These are phyloP conservation scores for Aspergillus sp. DNA, from an alignment of 2,329 filamentous ascomycete genomes.

Conservation along the genomic window DNA sequence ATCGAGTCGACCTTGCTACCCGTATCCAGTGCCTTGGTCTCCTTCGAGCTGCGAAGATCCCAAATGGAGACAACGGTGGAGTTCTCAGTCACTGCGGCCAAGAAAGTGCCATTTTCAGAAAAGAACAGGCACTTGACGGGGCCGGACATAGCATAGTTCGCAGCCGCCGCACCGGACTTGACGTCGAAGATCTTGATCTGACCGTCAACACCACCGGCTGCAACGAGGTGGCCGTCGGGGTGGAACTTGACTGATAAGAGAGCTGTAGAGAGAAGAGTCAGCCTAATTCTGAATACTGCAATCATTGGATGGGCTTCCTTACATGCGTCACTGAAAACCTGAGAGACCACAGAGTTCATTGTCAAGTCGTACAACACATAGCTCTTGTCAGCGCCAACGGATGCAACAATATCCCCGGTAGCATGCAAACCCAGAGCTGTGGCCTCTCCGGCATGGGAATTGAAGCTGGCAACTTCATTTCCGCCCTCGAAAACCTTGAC, in stretches of 20 bases:
- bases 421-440: constrained; percentile 75
- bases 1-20: constrained; percentile 69
- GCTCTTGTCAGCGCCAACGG: constrained; percentile 84
- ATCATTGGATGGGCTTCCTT: constrained; percentile 32
- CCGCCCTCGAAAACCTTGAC: constrained; percentile 74
- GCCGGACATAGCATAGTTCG: constrained; percentile 57
- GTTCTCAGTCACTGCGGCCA: constrained; percentile 71
- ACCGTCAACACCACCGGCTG: constrained; percentile 68
- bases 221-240: constrained; percentile 90
- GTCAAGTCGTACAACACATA: constrained; percentile 80
- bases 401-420: constrained; percentile 71
- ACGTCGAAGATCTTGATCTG: constrained; percentile 86
- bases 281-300: neutral
- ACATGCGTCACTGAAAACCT: constrained; percentile 74
- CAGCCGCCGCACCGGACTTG: constrained; percentile 67
- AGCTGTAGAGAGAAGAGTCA: constrained; percentile 39
- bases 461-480: constrained; percentile 59
- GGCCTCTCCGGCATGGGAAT: constrained; percentile 74
- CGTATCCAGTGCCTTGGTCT: constrained; percentile 76
- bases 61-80: constrained; percentile 77
- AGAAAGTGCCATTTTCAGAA: constrained; percentile 95
- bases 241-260: constrained; percentile 79
- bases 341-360: constrained; percentile 59
- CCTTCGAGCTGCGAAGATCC: constrained; percentile 78
- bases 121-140: constrained; percentile 72